phyloP scores from a whole-genome alignment of 2,329 filamentous ascomycete species.

The Furcasterigmium furcatum region DNA sequence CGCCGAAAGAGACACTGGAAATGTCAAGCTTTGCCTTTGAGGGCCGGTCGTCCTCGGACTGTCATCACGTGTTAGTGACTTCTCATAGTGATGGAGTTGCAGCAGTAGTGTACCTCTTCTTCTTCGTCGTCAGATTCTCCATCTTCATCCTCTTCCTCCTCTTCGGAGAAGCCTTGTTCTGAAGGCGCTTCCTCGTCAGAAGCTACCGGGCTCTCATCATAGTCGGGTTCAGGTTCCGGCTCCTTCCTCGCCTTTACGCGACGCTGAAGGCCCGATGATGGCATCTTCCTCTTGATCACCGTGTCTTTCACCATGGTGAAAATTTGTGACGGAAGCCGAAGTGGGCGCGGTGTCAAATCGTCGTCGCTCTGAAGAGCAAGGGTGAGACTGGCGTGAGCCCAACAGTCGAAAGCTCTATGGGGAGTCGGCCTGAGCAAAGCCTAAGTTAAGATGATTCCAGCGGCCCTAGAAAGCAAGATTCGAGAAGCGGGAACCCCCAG shows the following conservation, averaged over 20 bases:
- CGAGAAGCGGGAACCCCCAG: too few species aligned
- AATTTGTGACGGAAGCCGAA: not conserved
- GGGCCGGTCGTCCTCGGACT: not conserved
- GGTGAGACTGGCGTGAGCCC: too few species aligned
- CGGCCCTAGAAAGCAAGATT: too few species aligned
- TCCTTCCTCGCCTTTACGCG: slow-evolving; percentile 34
- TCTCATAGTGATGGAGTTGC: not conserved
- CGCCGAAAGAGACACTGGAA: slow-evolving; percentile 77
- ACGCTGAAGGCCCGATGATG: slow-evolving; percentile 24
- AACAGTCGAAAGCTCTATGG: too few species aligned
- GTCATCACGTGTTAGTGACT: not conserved
- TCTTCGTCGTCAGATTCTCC: slow-evolving; percentile 23
- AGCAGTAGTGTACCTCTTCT: slow-evolving; percentile 17
- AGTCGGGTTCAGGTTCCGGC: slow-evolving; percentile 22
- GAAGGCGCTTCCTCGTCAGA: not conserved
- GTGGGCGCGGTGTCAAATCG: too few species aligned
- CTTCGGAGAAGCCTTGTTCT: slow-evolving; percentile 24
- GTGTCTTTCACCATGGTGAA: not conserved
- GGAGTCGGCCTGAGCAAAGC: too few species aligned
- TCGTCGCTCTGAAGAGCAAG: too few species aligned
- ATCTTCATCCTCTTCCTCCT: slow-evolving; percentile 30
- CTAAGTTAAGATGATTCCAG: too few species aligned
- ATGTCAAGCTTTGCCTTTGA: slow-evolving; percentile 33
- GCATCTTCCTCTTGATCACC: slow-evolving; percentile 12
- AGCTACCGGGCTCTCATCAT: not conserved